phyloP scores from a whole-genome alignment of 108 stramenopile genomes.

The Fragilariopsis cylindrus region DNA sequence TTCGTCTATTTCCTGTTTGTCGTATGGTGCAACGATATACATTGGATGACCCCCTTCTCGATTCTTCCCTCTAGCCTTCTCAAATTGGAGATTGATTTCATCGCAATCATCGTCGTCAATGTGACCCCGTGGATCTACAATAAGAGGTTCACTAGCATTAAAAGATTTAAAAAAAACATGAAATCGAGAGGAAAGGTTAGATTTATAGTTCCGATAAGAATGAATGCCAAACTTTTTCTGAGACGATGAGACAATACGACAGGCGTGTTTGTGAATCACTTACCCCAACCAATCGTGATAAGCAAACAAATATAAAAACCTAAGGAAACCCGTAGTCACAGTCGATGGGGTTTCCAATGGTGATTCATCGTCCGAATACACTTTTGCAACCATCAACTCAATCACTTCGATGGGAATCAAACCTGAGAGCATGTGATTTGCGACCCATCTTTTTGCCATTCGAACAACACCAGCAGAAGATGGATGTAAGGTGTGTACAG shows the following conservation, averaged over 20 bases:
- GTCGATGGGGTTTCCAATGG: conserved; percentile 57
- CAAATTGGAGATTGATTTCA: conserved; percentile 65
- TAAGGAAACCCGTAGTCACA: conserved; percentile 64
- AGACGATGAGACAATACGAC: not conserved
- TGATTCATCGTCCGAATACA: conserved; percentile 60
- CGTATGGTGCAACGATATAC: conserved; percentile 81
- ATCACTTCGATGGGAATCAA: conserved; percentile 68
- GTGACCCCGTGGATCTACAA: conserved; percentile 85
- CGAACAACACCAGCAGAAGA: conserved; percentile 73
- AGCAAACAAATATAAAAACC: conserved; percentile 61
- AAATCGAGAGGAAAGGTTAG: conserved; percentile 1
- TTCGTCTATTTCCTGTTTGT: conserved; percentile 47
- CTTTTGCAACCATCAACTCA: conserved; percentile 79
- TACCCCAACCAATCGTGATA: conserved; percentile 81
- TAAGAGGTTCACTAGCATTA: conserved; percentile 55
- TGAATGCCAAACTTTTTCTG: not conserved
- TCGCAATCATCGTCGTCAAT: conserved; percentile 53
- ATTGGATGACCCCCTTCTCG: conserved; percentile 61
- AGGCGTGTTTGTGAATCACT: conserved; percentile 5
- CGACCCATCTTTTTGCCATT: conserved; percentile 71
- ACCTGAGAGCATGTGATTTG: conserved; percentile 79
- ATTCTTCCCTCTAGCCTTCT: conserved; percentile 57
- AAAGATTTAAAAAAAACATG: not conserved
- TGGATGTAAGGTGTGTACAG: conserved; percentile 75
- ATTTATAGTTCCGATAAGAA: not conserved